Percentiles rank a stretch among this genome's conserved stretches.
Conservation (phyloP, 2,329 filamentous ascomycete species). For the Microsporum audouinii region DNA sequence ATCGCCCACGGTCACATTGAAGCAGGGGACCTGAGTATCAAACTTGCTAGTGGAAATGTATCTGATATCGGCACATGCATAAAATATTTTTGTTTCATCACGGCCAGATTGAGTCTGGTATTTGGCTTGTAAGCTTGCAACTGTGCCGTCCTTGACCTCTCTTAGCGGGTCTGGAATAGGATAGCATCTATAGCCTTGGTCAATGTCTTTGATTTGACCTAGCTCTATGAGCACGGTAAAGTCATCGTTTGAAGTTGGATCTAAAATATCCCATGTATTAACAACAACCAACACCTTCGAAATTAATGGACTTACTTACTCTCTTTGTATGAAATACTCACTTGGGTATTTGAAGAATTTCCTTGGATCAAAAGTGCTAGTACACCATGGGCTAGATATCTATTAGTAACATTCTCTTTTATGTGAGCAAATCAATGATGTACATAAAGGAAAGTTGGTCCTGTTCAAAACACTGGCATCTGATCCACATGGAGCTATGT, state of each 20-base stretch:
- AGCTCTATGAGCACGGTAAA: conserved; percentile 28
- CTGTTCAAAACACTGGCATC: not conserved
- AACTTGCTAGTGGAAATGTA: conserved; percentile 34
- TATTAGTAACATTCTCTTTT: not conserved
- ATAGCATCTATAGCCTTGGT: conserved; percentile 37
- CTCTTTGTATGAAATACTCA: not conserved
- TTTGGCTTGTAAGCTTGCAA: conserved; percentile 38
- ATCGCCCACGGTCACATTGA: not conserved
- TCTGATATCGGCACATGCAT: conserved; percentile 39
- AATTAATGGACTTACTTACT: not conserved
- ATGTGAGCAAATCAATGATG: too few species aligned
- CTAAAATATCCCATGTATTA: not conserved
- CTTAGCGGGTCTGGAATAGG: conserved; percentile 28
- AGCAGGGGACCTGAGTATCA: conserved; percentile 23
- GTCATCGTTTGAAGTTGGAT: conserved; percentile 17
- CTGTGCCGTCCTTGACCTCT: conserved; percentile 28
- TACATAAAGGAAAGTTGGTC: not conserved
- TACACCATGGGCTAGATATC: not conserved
- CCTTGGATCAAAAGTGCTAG: not conserved
- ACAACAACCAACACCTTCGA: not conserved
- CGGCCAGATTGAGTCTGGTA: conserved; percentile 35
- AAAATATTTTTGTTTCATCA: conserved; percentile 35
- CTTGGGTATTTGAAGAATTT: not conserved
- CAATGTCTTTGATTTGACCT: conserved; percentile 28
- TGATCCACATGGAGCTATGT: not conserved